Base-by-base conservation (phyloP, 805 yeast species). In the Starmera quercuum region DNA sequence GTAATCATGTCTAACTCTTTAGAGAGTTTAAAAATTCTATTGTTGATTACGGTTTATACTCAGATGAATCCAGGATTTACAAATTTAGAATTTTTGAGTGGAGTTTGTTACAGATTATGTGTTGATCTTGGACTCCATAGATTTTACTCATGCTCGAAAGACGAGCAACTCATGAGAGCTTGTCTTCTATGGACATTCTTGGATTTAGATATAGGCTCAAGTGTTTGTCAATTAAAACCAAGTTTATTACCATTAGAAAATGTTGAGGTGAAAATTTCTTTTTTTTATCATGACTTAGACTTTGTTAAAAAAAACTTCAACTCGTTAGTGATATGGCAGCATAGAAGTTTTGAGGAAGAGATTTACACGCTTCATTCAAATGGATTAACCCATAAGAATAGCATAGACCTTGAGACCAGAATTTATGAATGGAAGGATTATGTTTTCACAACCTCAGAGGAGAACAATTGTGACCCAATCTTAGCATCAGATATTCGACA, bases 291-390 rank as follows among this genome's bases (percentile, higher is more conserved):
- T 26, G 3, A 26, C 16, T 4, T 14, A 14, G 20, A 13, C 9
- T 15, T 27, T 10, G 18, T 14, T 6, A 15, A 7, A 13, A 27
- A 2, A 16, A 15, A 27, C 6, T 27, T 27, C 3, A 27, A 14
- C 18, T 13, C 30, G 6, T 8, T 27, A 3, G 18, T 27, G 6
- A 15, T 27, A 11, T 27, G 30, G 30, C 13, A 27, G 18, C 18
- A 14, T 6, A 16, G 30, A 27, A 27, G 30, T 27, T 27, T 27
- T 8, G 30, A 27, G 6, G 30, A 27, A 27, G 30, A 27, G 12
- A 16, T 27, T 27, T 27, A 9, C 18, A 10, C 10, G 3, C 18
- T 27, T 11, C 19, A 27, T 27, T 23, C 13, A 6, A 23, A 14
- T 23, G 26, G 13, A 5, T n/a, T n/a, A n/a, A 14, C 12, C 12